phyloP scores from a whole-genome alignment of 78 protist genomes.

The Dictyostelium purpureum region DNA sequence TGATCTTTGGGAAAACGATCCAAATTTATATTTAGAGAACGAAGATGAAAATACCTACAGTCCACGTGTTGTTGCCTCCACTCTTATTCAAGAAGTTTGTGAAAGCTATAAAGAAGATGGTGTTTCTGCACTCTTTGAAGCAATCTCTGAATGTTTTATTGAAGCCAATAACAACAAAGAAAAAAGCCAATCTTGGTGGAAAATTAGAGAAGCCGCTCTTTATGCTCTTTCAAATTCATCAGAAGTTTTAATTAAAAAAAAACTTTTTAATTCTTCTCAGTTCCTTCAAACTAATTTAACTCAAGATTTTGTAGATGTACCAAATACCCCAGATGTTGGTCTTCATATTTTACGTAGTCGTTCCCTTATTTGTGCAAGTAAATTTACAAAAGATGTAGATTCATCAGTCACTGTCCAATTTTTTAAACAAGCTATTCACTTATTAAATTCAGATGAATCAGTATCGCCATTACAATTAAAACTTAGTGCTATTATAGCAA shows the following conservation, averaged over 20 bases:
- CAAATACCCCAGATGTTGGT: neutral
- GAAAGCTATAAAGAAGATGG: neutral
- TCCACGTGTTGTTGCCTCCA: slow-evolving; percentile 1
- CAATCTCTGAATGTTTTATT: neutral
- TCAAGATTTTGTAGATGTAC: neutral
- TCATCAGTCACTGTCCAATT: slow-evolving; percentile 14
- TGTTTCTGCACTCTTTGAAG: neutral
- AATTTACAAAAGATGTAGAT: neutral
- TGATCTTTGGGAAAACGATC: slow-evolving; percentile 13
- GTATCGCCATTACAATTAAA: neutral
- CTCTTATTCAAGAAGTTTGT: neutral
- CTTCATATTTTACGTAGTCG: slow-evolving; percentile 6
- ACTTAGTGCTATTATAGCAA: neutral
- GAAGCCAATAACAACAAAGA: neutral
- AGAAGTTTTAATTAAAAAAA: neutral
- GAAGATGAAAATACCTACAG: slow-evolving; percentile 19
- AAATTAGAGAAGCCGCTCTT: slow-evolving; percentile 3
- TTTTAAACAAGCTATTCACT: neutral
- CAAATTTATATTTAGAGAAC: slow-evolving; percentile 22
- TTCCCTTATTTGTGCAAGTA: slow-evolving; percentile 20
- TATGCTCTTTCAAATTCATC: neutral
- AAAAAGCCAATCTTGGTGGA: slow-evolving; percentile 8
- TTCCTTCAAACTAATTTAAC: neutral
- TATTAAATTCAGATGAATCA: neutral
- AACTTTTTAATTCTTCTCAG: slow-evolving; percentile 2